A percentile compares a stretch with the other conserved stretches of the same genome.
Conservation (phyloP, 345 rosid genomes). For the Salix exigua region DNA sequence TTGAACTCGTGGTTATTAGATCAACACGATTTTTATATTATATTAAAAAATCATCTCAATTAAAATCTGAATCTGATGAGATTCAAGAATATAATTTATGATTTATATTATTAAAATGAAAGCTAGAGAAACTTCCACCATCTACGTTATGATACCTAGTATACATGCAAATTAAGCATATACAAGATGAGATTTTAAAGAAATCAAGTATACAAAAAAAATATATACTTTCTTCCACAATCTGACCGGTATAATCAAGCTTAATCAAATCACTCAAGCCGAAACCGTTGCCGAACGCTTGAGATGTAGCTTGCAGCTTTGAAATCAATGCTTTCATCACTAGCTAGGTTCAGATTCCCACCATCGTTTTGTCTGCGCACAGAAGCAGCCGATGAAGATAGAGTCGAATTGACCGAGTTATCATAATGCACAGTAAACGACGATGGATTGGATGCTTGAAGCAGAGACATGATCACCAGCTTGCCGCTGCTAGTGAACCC, state of each 20-base stretch:
- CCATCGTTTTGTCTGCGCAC: neutral
- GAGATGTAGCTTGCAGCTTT: slow-evolving; percentile 9
- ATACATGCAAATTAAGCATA: too few relatives aligned
- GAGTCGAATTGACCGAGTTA: neutral
- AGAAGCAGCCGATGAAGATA: slow-evolving; percentile 2
- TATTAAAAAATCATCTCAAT: too few relatives aligned
- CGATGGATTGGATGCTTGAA: slow-evolving; percentile 10
- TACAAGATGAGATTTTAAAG: too few relatives aligned
- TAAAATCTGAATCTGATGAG: too few relatives aligned
- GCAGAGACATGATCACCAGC: slow-evolving; percentile 4
- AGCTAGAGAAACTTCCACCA: too few relatives aligned
- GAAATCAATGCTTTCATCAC: slow-evolving; percentile 3
- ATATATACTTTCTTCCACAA: too few relatives aligned
- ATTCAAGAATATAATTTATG: too few relatives aligned
- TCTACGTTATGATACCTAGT: too few relatives aligned
- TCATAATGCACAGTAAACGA: slow-evolving; percentile 1
- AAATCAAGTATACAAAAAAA: too few relatives aligned
- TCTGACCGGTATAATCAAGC: neutral
- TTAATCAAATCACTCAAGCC: neutral
- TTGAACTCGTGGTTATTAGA: too few relatives aligned
- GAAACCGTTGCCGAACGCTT: slow-evolving; percentile 2
- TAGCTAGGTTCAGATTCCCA: neutral
- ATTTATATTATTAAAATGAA: too few relatives aligned
- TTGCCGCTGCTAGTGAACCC: slow-evolving; percentile 2
- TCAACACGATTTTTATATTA: too few relatives aligned